phyloP scores from a whole-genome alignment of 768 basidiomycete genomes.

The Mycena chlorophos region DNA sequence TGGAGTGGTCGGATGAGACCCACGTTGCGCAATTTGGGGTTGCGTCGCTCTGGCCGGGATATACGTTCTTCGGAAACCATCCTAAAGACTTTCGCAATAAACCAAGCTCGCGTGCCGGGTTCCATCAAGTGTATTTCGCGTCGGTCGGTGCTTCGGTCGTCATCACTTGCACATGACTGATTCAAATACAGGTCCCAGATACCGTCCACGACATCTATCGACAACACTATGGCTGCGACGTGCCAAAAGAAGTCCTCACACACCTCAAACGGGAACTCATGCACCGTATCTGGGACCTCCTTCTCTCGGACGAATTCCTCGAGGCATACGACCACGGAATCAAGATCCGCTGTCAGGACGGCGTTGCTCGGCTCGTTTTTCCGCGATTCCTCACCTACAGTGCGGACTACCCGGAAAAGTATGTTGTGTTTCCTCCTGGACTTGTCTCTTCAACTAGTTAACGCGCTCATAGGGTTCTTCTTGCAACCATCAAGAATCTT shows the following conservation, averaged over 20 bases:
- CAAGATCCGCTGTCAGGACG: conserved; percentile 28
- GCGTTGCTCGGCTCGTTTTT: conserved; percentile 24
- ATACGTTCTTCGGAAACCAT: no score
- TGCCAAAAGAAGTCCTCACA: neutral
- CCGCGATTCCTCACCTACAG: conserved; percentile 30
- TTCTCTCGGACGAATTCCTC: conserved; percentile 27
- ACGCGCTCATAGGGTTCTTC: conserved; percentile 20
- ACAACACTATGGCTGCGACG: neutral
- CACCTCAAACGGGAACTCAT: conserved; percentile 31
- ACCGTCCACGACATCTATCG: neutral
- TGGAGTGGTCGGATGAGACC: neutral
- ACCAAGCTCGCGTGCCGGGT: no score
- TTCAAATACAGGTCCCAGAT: neutral
- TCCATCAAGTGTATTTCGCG: no score
- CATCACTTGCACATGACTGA: neutral
- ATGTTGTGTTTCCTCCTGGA: no score
- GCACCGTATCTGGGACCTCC: conserved; percentile 26
- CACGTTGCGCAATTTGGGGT: neutral
- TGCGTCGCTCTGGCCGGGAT: no score
- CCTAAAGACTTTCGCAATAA: no score
- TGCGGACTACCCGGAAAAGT: conserved; percentile 37
- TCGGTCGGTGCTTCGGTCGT: neutral
- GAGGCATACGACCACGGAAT: conserved; percentile 28
- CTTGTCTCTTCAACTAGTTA: neutral
- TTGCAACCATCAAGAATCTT: conserved; percentile 24